These are phyloP conservation scores for Arachis monticola DNA, from an alignment of 331 rosid species.

Conservation along the genomic window DNA sequence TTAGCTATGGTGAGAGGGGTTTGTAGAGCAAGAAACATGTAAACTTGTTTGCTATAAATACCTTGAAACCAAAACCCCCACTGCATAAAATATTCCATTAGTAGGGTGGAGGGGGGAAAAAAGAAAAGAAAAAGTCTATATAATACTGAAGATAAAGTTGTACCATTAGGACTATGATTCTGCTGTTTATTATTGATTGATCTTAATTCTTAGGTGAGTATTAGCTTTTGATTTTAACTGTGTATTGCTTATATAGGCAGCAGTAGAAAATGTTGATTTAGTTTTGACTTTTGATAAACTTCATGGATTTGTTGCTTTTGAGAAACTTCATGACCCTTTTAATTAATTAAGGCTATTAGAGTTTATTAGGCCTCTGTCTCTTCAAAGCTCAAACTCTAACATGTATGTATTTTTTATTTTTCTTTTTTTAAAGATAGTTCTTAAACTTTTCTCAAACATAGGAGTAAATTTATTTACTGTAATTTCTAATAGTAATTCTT, in stretches of 20 bases:
- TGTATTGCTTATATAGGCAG: constrained; percentile 34
- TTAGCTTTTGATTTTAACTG: constrained; percentile 33
- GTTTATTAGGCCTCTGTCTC: too few species aligned
- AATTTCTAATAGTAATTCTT: too few species aligned
- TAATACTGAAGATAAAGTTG: not conserved
- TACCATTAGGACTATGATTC: not conserved
- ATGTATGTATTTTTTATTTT: too few species aligned
- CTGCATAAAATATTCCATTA: constrained; percentile 30
- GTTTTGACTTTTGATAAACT: not conserved
- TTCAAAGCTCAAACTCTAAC: too few species aligned
- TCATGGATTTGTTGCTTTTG: constrained; percentile 15
- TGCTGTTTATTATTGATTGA: constrained; percentile 33
- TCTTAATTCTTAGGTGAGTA: constrained; percentile 22
- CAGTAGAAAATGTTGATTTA: constrained; percentile 22
- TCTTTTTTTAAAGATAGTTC: too few species aligned
- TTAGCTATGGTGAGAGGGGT: constrained; percentile 20
- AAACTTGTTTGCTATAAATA: constrained; percentile 14
- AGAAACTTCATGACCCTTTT: too few species aligned
- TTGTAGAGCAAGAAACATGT: constrained; percentile 31
- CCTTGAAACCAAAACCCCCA: constrained; percentile 27
- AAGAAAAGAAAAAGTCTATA: not conserved
- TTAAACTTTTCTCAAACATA: too few species aligned
- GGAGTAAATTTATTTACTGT: too few species aligned
- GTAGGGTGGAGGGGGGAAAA: not conserved
- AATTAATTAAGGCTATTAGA: too few species aligned